Base-by-base conservation (phyloP, 106 monocot genomes). In the Hemerocallis citrina region DNA sequence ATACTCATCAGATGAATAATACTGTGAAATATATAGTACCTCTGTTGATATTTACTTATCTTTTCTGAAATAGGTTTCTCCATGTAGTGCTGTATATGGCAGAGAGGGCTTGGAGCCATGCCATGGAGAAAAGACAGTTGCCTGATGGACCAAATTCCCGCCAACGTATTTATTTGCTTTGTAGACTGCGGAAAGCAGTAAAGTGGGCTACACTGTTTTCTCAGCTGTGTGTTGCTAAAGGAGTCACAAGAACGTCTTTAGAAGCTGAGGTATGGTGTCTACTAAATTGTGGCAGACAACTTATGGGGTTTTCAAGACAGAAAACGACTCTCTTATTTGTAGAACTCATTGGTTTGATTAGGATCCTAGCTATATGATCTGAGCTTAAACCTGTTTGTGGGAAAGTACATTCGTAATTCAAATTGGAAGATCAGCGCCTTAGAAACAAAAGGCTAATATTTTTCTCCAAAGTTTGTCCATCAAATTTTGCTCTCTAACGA, bases 51-150 rank as follows among this genome's bases (percentile, higher is more conserved):
- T n/a, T 1, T 33, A 23, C 64, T 34, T 46, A 23, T 68, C 39
- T 66, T 49, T 66, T 38, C 37, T 22, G 16, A 37, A 72, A 34
- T 70, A 96, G 96, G 81, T 91, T 76, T 77, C 90, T 98, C 66
- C 96, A 98, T 59, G 63, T 98, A 37, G 79, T 98, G 42, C 72
- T 98, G 14, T 91, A 98, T 48, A 88, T 88, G 96, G 87, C 96
- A 28, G 96, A 98, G 58, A 84, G 96, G 65, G 96, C 96, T 55
- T 98, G 96, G 96, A 91, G 96, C 57, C 86, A 98, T 88, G 96
- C 96, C 32, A 98, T 98, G 96, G 96, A 98, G 55, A 98, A 98
- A 74, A 91, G 84, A 40, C 85, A 85, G 30, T 80, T 89, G 73
- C 84, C 96, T 55, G 88, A 88, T 82, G 87, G 87, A 22, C 87